Base-by-base conservation (phyloP, 768 basidiomycete genomes). In the Calocybe cyanea region DNA sequence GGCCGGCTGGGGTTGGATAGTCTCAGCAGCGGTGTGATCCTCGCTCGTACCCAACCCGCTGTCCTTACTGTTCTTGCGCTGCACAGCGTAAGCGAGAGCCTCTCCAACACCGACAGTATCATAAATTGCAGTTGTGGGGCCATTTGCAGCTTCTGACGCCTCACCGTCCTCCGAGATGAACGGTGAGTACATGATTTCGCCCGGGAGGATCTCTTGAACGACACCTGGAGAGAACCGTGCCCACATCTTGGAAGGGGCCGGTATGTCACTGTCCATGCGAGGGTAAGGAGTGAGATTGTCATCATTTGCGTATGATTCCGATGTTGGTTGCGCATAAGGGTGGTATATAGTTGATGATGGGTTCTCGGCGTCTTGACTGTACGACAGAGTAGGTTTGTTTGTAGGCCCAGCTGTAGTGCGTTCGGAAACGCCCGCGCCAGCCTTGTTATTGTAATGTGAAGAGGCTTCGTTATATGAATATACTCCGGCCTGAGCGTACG, bases 81-180 rank as follows among this genome's bases (percentile, higher is more conserved):
- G 43, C 23, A 66, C 65, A 46, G 74, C 66, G 54, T 76, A 75
- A 2, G 73, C 75, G 28, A 89, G 68, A 14, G 80, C 78, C 49
- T 86, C 83, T 7, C 77, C 83, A 7, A 87, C 73, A 9, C 78
- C 81, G 32, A 80, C 76, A 19, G 64, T 72, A 61, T 78, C 74
- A 49, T 75, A 64, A 36, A 73, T 73, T 21, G 50, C 55, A 45
- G 54, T 61, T 14, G 63, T 63, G 13, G 58, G 57, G n/a, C 65
- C 56, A 34, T 49, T 43, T 3, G 45, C 46, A 31, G 20, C 35
- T 21, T 41, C 33, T 28, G 5, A 15, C 35, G 41, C 48, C 14
- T 47, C 40, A 9, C 31, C 45, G 21, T 58, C 43, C 38, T 63
- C 64, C 11, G 67, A 51, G 30, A 66, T 54, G 49, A 64, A 73